Percentiles rank a stretch among this genome's conserved stretches.
Evolutionary conservation across 805 yeast genomes (phyloP).

Genomic region (Ogataea sp.): DNA sequence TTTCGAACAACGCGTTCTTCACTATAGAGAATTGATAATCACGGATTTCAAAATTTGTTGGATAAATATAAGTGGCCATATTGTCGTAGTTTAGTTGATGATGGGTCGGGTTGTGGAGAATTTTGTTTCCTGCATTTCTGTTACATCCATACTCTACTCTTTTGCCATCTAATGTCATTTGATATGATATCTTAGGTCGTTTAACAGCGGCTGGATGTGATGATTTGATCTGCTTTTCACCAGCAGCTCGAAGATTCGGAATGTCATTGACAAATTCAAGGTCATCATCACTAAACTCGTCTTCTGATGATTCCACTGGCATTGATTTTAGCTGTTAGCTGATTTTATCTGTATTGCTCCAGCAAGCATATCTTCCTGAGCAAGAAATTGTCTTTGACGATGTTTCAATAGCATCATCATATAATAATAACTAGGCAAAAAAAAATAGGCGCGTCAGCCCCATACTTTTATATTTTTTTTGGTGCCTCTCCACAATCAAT

Average conservation of each 20-base stretch:
- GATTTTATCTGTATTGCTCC: too few relatives aligned
- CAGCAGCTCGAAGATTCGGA: too few relatives aligned
- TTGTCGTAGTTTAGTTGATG: constrained; percentile 37
- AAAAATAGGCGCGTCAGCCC: too few relatives aligned
- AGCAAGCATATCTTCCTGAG: too few relatives aligned
- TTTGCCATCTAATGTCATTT: neutral
- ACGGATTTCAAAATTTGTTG: constrained; percentile 75
- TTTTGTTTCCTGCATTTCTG: neutral
- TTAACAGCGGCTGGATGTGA: neutral
- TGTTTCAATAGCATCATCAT: too few relatives aligned
- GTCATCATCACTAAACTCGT: neutral
- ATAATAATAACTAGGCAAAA: too few relatives aligned
- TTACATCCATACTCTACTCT: neutral
- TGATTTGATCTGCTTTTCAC: too few relatives aligned
- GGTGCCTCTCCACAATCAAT: too few relatives aligned
- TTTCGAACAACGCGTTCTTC: constrained; percentile 58
- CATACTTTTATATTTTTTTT: too few relatives aligned
- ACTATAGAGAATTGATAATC: constrained; percentile 87
- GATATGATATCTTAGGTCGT: neutral
- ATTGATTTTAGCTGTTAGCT: neutral
- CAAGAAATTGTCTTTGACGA: too few relatives aligned
- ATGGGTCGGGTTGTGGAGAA: constrained; percentile 30
- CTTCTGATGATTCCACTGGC: neutral
- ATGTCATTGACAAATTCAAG: too few relatives aligned
- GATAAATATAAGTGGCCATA: constrained; percentile 57